These are phyloP conservation scores for Russula sp. DNA, from an alignment of 768 basidiomycete species.

Conservation along the genomic window DNA sequence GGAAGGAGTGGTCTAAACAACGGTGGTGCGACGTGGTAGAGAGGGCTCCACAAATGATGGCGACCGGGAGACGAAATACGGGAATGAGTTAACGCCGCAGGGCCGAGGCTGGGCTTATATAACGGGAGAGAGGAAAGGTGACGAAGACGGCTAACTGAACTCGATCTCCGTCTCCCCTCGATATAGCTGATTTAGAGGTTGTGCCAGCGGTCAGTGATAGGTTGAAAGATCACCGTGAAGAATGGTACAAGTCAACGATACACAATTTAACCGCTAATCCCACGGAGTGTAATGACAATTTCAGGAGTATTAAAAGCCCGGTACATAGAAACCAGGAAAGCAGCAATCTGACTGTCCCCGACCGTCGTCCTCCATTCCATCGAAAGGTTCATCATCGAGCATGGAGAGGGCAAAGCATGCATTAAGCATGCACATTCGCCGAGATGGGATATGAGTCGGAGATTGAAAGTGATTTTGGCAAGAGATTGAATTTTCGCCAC, in stretches of 20 bases:
- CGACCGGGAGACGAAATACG: neutral
- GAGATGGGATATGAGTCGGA: conserved; percentile 38
- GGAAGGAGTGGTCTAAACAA: neutral
- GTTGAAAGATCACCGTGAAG: neutral
- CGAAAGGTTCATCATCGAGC: neutral
- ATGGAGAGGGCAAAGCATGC: neutral
- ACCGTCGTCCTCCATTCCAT: neutral
- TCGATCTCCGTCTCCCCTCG: neutral
- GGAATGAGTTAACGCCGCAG: conserved; percentile 4
- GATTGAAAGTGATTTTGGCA: conserved; percentile 41
- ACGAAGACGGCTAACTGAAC: neutral
- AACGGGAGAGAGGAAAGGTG: neutral
- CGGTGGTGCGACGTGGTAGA: conserved; percentile 3
- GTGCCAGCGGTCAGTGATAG: neutral
- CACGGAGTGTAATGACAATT: neutral
- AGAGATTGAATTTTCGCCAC: conserved; percentile 36
- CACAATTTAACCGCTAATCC: neutral
- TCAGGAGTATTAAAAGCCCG: neutral
- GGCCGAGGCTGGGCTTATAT: conserved; percentile 10
- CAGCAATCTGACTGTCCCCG: neutral
- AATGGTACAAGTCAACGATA: neutral
- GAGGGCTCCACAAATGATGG: neutral
- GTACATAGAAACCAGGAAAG: neutral
- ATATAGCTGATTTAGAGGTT: too few relatives aligned
- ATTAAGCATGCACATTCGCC: neutral